Conservation (phyloP, 2,329 filamentous ascomycete genomes). For the Fonsecaea multimorphosa region DNA sequence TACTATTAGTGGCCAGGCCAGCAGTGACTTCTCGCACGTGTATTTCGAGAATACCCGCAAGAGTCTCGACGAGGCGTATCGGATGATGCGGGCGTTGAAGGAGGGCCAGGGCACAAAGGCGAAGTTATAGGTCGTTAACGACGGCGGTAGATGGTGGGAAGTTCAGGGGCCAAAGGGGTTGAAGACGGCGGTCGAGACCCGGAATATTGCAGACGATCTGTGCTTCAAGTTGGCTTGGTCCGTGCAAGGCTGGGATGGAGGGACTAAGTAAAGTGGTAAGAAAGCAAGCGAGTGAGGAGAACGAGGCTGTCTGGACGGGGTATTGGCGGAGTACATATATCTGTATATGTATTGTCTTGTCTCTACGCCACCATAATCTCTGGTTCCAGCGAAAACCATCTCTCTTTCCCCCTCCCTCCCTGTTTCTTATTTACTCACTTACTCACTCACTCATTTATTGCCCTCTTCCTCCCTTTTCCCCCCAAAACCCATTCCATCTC, state of each 20-base stretch:
- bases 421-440: not conserved
- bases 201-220: too few relatives aligned
- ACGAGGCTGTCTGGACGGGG: not conserved
- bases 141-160: too few relatives aligned
- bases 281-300: not conserved
- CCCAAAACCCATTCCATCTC: not conserved
- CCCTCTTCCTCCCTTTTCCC: not conserved
- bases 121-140: slow-evolving; percentile 9
- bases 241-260: not conserved
- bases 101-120: not conserved
- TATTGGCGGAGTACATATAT: not conserved
- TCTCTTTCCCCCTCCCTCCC: not conserved
- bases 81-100: slow-evolving; percentile 14
- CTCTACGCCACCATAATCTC: not conserved
- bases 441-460: not conserved
- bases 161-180: too few relatives aligned
- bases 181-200: too few relatives aligned
- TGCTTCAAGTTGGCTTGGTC: too few relatives aligned
- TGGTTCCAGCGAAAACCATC: not conserved
- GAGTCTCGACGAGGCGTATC: slow-evolving; percentile 28
- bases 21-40: slow-evolving; percentile 29
- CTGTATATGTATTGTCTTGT: not conserved
- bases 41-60: slow-evolving; percentile 33
- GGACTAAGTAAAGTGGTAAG: not conserved
- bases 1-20: slow-evolving; percentile 34